phyloP scores from a whole-genome alignment of 2,329 filamentous ascomycete species.

The Dichotomopilus funicola region DNA sequence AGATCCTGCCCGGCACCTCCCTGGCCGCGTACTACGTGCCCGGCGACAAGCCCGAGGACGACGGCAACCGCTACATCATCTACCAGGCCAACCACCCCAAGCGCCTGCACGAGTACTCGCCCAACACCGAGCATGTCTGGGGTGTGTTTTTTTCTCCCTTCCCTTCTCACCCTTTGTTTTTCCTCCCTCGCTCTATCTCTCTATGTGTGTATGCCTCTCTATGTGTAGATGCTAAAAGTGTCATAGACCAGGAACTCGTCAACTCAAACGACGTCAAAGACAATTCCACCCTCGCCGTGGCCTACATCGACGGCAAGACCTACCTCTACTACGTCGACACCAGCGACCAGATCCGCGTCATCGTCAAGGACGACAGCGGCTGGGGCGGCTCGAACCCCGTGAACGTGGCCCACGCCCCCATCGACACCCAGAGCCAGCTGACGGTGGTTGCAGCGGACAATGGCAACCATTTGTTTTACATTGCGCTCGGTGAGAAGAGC shows the following conservation, averaged over 20 bases:
- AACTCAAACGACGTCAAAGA: neutral
- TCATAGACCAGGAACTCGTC: neutral
- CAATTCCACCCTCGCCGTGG: neutral
- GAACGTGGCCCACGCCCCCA: neutral
- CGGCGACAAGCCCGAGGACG: neutral
- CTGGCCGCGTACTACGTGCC: neutral
- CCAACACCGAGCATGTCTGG: neutral
- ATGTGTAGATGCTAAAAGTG: no score
- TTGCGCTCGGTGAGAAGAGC: neutral
- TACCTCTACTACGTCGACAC: slow-evolving; percentile 2
- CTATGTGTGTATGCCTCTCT: no score
- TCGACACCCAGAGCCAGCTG: neutral
- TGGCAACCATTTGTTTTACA: neutral
- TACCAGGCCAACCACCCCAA: neutral
- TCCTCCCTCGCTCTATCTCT: no score
- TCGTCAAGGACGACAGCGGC: neutral
- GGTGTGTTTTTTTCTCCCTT: neutral
- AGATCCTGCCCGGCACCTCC: neutral
- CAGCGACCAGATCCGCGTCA: neutral
- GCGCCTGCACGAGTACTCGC: neutral
- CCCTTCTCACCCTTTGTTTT: neutral
- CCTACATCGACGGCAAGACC: neutral
- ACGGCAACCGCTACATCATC: neutral
- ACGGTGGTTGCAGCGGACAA: neutral
- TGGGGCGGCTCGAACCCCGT: neutral